Percentiles rank a stretch among this genome's conserved stretches.
phyloP scores from a whole-genome alignment of 2,329 filamentous ascomycete species.

The Fusarium tjaetaba region DNA sequence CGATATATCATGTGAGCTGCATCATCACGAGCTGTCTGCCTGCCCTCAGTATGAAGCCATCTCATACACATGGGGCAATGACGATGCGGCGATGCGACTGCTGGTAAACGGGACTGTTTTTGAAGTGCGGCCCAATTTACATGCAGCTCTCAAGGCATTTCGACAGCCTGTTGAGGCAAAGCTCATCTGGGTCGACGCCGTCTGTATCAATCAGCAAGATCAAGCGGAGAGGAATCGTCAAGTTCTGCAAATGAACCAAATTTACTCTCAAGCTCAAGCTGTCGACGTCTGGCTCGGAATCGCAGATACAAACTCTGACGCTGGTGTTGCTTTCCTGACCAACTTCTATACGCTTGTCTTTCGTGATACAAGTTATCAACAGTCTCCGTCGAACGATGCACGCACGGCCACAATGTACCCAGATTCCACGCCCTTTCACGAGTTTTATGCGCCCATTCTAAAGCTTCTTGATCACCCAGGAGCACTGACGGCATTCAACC shows the following conservation, averaged over 20 bases:
- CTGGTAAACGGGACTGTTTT: neutral
- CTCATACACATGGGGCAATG: conserved; percentile 8
- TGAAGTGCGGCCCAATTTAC: neutral
- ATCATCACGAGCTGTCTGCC: neutral
- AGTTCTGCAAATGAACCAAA: conserved; percentile 7
- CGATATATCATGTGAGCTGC: neutral
- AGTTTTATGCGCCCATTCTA: neutral
- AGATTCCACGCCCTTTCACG: neutral
- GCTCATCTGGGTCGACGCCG: conserved; percentile 3
- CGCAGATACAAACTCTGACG: neutral
- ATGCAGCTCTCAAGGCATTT: neutral
- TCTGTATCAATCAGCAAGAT: conserved; percentile 1
- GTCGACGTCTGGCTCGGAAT: conserved; percentile 4
- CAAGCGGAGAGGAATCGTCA: neutral
- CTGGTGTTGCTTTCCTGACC: neutral
- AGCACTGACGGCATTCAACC: neutral
- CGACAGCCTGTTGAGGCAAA: neutral
- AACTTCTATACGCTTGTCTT: neutral
- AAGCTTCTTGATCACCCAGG: neutral
- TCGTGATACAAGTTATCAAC: no score
- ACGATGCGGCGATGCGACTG: neutral
- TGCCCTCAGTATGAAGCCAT: conserved; percentile 6
- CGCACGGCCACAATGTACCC: neutral
- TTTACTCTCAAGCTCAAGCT: neutral
- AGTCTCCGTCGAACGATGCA: neutral